A percentile compares a stretch with the other conserved stretches of the same genome.
phyloP scores from a whole-genome alignment of 1,284 basidiomycete species.

The Peniophora sp. region DNA sequence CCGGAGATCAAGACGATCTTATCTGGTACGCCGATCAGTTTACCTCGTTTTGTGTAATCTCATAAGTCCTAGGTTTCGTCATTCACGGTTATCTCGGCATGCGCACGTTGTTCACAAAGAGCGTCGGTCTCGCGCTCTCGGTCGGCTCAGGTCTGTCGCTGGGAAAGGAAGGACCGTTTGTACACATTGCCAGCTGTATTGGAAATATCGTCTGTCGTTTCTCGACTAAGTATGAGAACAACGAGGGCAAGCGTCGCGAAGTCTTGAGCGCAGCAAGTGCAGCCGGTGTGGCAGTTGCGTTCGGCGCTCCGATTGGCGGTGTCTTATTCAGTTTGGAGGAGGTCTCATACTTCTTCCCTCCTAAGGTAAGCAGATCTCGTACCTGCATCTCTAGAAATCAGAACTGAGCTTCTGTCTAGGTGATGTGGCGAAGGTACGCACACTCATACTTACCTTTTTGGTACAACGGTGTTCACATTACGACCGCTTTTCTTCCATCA shows the following conservation, averaged over 20 bases:
- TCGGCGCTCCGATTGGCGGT: constrained; percentile 90
- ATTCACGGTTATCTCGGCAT: constrained; percentile 95
- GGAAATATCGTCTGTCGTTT: constrained; percentile 92
- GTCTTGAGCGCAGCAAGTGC: constrained; percentile 90
- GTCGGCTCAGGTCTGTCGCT: constrained; percentile 88
- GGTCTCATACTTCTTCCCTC: constrained; percentile 93
- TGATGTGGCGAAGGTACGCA: constrained; percentile 83
- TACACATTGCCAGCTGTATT: constrained; percentile 92
- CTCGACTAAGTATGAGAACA: constrained; percentile 85
- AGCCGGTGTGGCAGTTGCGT: constrained; percentile 85
- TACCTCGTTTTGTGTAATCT: neutral
- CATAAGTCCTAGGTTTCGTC: constrained; percentile 68
- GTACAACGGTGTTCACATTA: neutral
- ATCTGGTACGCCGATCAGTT: constrained; percentile 45
- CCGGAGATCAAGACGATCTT: constrained; percentile 97
- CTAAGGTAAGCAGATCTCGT: constrained; percentile 50
- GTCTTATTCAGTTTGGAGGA: constrained; percentile 91
- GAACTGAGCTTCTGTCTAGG: constrained; percentile 20
- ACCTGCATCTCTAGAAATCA: constrained; percentile 3
- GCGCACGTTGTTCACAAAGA: constrained; percentile 87
- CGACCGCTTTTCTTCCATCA: neutral
- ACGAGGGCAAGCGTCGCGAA: constrained; percentile 93
- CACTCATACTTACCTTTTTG: neutral
- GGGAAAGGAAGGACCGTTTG: constrained; percentile 94
- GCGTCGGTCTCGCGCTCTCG: constrained; percentile 81